Evolutionary conservation across 2,329 filamentous ascomycete species (phyloP), one percentile per base, ranked within the genome.

Genomic region (Aspergillus fructus): DNA sequence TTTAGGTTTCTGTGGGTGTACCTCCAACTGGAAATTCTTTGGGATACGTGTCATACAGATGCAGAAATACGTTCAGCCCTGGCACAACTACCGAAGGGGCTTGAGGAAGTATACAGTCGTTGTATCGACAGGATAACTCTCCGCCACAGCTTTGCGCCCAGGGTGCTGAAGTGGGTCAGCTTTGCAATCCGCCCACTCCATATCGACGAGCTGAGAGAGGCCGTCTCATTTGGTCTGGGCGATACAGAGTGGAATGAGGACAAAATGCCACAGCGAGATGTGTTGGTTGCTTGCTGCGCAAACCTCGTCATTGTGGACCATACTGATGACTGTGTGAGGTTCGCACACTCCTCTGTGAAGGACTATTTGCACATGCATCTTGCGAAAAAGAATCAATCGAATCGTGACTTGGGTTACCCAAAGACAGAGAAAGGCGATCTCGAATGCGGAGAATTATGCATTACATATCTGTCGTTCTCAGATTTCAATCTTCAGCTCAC

Each of bases 11-110:
- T 63, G n/a, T 66, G 62, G 62, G 62, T 64, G 3, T 61, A 61
- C 50, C 60, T 66, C 9, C 62, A 65, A 46, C 33, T 65, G 37
- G 64, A 66, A 43, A 63, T 66, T 37, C 58, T 66, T 3, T 66
- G 62, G 64, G 56, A 63, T n/a, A 61, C 54, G 0, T 66, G 63
- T 46, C 45, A 56, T 37, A 62, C 62, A 2, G 63, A 66, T 45
- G 42, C 43, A n/a, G 58, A 58, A 49, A 66, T 66, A 40, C 55
- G 49, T 15, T 27, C 42, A 30, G 57, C 58, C 1, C 49, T 66
- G n/a, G 11, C 3, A 12, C 17, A 27, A 23, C 55, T 66, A 13
- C 63, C 63, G n/a, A 61, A 45, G 41, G 62, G 52, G 15, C 55
- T 66, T 34, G 63, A 65, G 45, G 64, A 64, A 4, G 65, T 59